Conservation (phyloP, 208 protist species). For the Trypanosoma rangeli region DNA sequence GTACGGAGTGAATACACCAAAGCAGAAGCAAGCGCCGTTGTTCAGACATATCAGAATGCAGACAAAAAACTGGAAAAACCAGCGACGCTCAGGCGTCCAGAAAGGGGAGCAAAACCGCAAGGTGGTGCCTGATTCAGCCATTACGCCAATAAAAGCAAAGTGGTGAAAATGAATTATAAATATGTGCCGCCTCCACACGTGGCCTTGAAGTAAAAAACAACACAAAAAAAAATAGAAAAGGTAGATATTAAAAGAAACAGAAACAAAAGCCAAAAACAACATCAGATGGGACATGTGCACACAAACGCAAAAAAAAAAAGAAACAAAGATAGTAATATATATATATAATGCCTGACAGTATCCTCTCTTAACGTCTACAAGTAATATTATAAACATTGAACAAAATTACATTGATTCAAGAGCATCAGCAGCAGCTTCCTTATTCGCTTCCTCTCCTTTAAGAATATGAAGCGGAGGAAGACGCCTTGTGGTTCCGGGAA, state of each 20-base stretch:
- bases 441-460: neutral
- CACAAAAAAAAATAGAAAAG: neutral
- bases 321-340: neutral
- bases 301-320: neutral
- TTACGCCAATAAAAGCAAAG: neutral
- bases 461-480: constrained; percentile 10
- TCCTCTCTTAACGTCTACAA: neutral
- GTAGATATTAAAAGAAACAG: neutral
- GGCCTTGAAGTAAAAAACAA: neutral
- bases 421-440: neutral
- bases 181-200: neutral
- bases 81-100: constrained; percentile 51
- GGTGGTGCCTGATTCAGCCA: neutral
- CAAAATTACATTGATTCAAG: neutral
- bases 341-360: neutral
- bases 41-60: constrained; percentile 75
- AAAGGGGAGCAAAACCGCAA: neutral
- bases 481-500: constrained; percentile 35
- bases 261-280: neutral
- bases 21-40: constrained; percentile 83
- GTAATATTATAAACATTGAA: neutral
- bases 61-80: constrained; percentile 81
- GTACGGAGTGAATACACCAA: constrained; percentile 72
- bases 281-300: neutral
- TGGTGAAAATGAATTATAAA: neutral